Percentiles rank a stretch among this genome's conserved stretches.
phyloP scores from a whole-genome alignment of 495 filamentous ascomycete genomes.

The Penicillium canescens region DNA sequence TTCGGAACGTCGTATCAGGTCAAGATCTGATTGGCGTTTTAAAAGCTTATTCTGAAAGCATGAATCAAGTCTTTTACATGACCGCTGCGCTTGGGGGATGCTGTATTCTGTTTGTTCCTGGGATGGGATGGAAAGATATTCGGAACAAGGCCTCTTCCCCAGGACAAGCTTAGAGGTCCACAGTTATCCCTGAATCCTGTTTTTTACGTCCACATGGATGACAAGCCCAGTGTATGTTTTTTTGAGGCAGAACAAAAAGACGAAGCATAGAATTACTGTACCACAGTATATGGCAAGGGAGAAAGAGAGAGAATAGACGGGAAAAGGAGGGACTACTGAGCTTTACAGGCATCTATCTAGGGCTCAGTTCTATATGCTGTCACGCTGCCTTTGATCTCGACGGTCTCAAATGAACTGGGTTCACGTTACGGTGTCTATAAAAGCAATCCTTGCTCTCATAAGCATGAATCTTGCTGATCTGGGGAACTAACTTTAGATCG shows the following conservation, averaged over 20 bases:
- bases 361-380: not conserved
- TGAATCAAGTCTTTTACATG: slow-evolving; percentile 44
- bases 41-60: slow-evolving; percentile 40
- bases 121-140: slow-evolving; percentile 56
- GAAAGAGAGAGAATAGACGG: not conserved
- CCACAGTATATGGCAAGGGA: not conserved
- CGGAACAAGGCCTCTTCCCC: slow-evolving; percentile 40
- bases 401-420: not conserved
- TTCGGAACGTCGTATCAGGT: slow-evolving; percentile 33
- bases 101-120: slow-evolving; percentile 37
- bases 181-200: not conserved
- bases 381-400: not conserved
- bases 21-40: slow-evolving; percentile 35
- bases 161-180: slow-evolving; percentile 1
- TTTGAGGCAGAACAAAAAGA: not conserved
- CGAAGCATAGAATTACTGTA: not conserved
- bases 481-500: no score
- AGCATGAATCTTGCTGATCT: no score
- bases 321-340: not conserved
- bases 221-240: not conserved
- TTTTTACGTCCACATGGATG: not conserved
- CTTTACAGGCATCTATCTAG: not conserved
- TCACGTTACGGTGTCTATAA: no score
- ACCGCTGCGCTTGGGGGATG: slow-evolving; percentile 28
- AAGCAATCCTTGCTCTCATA: no score